phyloP scores from a whole-genome alignment of 257 asterid species.

The Thymus quinquecostatus region DNA sequence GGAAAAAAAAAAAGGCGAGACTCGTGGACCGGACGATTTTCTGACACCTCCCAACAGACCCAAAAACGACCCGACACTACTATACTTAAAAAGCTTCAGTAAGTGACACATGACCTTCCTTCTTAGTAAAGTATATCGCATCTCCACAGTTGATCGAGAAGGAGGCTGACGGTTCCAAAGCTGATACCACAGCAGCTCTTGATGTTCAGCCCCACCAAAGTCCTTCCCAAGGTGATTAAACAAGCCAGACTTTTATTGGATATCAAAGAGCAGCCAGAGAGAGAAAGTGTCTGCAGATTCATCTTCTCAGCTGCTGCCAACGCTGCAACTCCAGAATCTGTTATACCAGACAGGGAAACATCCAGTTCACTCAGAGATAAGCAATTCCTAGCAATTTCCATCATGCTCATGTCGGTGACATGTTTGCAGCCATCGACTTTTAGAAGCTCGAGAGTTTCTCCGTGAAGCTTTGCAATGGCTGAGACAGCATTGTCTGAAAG shows the following conservation, averaged over 20 bases:
- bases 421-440: constrained; percentile 66
- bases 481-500: constrained; percentile 58
- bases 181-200: constrained; percentile 62
- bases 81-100: constrained; percentile 26
- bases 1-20: constrained; percentile 55
- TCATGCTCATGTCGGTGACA: constrained; percentile 62
- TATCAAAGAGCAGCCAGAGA: constrained; percentile 54
- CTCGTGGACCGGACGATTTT: constrained; percentile 29
- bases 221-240: constrained; percentile 50
- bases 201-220: constrained; percentile 66
- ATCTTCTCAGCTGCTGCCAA: constrained; percentile 55
- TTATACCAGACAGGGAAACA: constrained; percentile 55
- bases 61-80: constrained; percentile 42
- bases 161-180: constrained; percentile 43
- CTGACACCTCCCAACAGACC: constrained; percentile 46
- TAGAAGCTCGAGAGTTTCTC: constrained; percentile 64
- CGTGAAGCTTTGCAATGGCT: constrained; percentile 59
- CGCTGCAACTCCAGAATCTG: constrained; percentile 61
- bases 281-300: constrained; percentile 54
- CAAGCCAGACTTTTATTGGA: constrained; percentile 59
- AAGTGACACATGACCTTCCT: constrained; percentile 29
- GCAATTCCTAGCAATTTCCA: constrained; percentile 60
- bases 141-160: constrained; percentile 67
- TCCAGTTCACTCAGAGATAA: constrained; percentile 61
- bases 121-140: constrained; percentile 70